A percentile compares a stretch with the other conserved stretches of the same genome.
Conservation (phyloP, 441 rosid genomes). For the Rhodomyrtus psidioides region DNA sequence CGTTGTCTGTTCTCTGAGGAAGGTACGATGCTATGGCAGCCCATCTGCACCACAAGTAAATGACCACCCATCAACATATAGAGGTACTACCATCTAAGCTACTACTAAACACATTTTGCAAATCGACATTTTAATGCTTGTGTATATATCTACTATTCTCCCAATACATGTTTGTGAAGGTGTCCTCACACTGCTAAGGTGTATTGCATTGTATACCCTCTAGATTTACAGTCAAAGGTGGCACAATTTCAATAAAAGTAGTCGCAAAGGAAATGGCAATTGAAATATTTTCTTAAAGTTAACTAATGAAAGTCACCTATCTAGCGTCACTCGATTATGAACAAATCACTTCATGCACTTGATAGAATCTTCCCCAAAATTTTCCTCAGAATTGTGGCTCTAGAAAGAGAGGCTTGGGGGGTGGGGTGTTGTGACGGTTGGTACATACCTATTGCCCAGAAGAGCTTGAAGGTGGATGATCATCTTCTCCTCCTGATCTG, state of each 20-base stretch:
- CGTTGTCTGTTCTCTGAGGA: conserved; percentile 91
- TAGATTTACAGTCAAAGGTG: neutral
- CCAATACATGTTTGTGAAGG: neutral
- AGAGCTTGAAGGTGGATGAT: conserved; percentile 94
- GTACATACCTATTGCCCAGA: conserved; percentile 72
- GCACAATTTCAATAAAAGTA: neutral
- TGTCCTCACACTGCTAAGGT: neutral
- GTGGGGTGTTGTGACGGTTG: neutral
- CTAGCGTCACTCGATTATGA: neutral
- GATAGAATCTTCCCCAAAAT: neutral
- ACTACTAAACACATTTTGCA: neutral
- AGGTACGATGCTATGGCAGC: conserved; percentile 97
- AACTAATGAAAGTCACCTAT: neutral
- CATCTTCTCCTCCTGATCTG: conserved; percentile 89
- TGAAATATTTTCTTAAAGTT: neutral
- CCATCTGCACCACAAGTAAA: conserved; percentile 59
- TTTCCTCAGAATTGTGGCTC: neutral
- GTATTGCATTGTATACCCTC: neutral
- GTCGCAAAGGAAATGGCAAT: neutral
- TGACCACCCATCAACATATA: neutral
- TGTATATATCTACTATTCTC: neutral
- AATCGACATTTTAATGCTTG: neutral
- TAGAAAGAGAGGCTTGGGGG: neutral
- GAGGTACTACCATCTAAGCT: neutral
- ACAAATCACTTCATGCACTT: neutral